Conservation (phyloP, 2,329 filamentous ascomycete species). For the Pleomassaria siparia region DNA sequence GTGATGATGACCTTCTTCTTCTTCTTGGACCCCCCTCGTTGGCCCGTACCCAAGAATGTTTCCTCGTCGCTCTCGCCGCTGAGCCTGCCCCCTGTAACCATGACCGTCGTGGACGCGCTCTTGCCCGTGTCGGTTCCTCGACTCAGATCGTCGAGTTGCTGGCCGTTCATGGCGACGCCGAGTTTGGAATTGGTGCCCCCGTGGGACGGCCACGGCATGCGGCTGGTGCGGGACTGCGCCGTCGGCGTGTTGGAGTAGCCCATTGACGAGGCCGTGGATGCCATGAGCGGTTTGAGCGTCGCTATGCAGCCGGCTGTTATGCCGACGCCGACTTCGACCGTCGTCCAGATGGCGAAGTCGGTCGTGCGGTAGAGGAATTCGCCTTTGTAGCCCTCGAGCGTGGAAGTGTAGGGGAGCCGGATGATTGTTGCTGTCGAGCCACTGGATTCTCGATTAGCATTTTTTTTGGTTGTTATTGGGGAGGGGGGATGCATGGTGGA, state of each 20-base stretch:
- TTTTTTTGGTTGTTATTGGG: no score
- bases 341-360: not conserved
- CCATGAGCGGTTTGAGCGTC: not conserved
- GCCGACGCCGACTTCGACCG: not conserved
- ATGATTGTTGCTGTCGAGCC: conserved; percentile 1
- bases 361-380: not conserved
- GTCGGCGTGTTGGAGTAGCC: not conserved
- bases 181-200: not conserved
- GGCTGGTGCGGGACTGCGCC: not conserved
- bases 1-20: no score
- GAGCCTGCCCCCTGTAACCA: not conserved
- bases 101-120: not conserved
- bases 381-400: not conserved
- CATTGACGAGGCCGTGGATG: not conserved
- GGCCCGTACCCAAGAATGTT: not conserved
- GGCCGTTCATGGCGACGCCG: not conserved
- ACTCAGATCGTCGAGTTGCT: not conserved
- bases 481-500: no score
- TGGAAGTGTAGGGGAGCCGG: not conserved
- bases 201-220: not conserved
- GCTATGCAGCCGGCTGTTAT: not conserved
- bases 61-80: not conserved
- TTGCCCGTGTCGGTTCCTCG: not conserved
- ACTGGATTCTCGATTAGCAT: no score
- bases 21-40: no score